phyloP scores from a whole-genome alignment of 108 stramenopile species.

The Ochromonas danica region DNA sequence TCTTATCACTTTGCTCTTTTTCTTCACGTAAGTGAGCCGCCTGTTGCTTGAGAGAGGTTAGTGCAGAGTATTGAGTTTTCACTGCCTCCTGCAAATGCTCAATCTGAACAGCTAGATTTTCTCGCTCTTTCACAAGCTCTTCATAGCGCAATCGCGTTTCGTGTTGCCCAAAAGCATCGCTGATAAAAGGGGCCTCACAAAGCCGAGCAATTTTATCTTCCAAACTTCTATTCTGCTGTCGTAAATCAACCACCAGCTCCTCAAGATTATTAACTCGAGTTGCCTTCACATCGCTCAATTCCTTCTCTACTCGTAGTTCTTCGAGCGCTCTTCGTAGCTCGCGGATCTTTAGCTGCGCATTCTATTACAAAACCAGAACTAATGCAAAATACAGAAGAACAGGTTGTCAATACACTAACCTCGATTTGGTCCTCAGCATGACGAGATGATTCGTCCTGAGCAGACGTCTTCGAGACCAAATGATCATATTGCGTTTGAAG shows the following conservation, averaged over 20 bases:
- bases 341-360: neutral
- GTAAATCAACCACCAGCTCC: slow-evolving; percentile 47
- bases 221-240: slow-evolving; percentile 45
- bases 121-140: slow-evolving; percentile 25
- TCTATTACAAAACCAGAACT: neutral
- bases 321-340: slow-evolving; percentile 18
- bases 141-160: slow-evolving; percentile 27
- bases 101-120: slow-evolving; percentile 39
- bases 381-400: neutral
- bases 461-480: slow-evolving; percentile 50
- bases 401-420: slow-evolving; percentile 43
- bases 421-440: slow-evolving; percentile 55
- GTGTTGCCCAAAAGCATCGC: slow-evolving; percentile 40
- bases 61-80: slow-evolving; percentile 55
- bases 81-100: slow-evolving; percentile 61
- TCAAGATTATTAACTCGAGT: slow-evolving; percentile 51
- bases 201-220: slow-evolving; percentile 57
- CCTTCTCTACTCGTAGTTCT: slow-evolving; percentile 31
- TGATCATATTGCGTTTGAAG: slow-evolving; percentile 54
- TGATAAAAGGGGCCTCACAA: slow-evolving; percentile 58
- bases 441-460: slow-evolving; percentile 54
- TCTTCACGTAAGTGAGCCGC: slow-evolving; percentile 47
- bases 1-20: slow-evolving; percentile 30
- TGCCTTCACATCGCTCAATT: slow-evolving; percentile 41
- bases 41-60: slow-evolving; percentile 55